A percentile compares a stretch with the other conserved stretches of the same genome.
phyloP scores from a whole-genome alignment of 2,329 filamentous ascomycete species.

The Fusarium sp. region DNA sequence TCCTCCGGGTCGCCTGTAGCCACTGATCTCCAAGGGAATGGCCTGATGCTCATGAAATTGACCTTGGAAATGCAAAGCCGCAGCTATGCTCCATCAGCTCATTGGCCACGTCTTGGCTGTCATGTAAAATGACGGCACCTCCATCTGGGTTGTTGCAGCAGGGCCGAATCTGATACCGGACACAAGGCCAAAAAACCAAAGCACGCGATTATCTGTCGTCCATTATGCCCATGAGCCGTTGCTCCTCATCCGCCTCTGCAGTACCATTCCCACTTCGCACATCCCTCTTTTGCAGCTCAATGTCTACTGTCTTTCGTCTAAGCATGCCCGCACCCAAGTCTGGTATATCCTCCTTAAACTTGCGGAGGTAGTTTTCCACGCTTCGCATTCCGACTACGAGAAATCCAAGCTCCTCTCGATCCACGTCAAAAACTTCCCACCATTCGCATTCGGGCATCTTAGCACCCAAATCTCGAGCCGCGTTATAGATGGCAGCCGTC shows the following conservation, averaged over 20 bases:
- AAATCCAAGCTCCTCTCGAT: conserved; percentile 93
- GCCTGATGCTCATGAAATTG: conserved; percentile 35
- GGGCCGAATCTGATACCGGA: conserved; percentile 23
- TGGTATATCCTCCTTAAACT: conserved; percentile 68
- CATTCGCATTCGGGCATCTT: conserved; percentile 87
- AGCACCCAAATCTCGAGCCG: conserved; percentile 78
- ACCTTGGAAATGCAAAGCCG: conserved; percentile 11
- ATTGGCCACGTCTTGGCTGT: conserved; percentile 30
- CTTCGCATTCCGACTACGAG: conserved; percentile 87
- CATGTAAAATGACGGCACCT: conserved; percentile 20
- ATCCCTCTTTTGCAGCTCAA: conserved; percentile 67
- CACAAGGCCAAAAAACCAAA: not conserved
- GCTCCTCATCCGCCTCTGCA: conserved; percentile 54
- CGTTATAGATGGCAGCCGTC: conserved; percentile 90
- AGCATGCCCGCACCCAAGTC: conserved; percentile 63
- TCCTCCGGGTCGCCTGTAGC: conserved; percentile 4
- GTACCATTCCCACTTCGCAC: conserved; percentile 47
- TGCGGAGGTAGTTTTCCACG: conserved; percentile 74
- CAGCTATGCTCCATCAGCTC: conserved; percentile 19
- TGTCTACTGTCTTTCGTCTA: conserved; percentile 66
- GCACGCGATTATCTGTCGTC: conserved; percentile 45
- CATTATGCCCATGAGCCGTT: conserved; percentile 57
- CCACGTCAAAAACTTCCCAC: conserved; percentile 99
- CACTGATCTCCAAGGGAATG: conserved; percentile 23
- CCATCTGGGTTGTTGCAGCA: conserved; percentile 7